A percentile compares a stretch with the other conserved stretches of the same genome.
Evolutionary conservation across 305 asterid species (phyloP).

Genomic region (Fraxinus baroniana): DNA sequence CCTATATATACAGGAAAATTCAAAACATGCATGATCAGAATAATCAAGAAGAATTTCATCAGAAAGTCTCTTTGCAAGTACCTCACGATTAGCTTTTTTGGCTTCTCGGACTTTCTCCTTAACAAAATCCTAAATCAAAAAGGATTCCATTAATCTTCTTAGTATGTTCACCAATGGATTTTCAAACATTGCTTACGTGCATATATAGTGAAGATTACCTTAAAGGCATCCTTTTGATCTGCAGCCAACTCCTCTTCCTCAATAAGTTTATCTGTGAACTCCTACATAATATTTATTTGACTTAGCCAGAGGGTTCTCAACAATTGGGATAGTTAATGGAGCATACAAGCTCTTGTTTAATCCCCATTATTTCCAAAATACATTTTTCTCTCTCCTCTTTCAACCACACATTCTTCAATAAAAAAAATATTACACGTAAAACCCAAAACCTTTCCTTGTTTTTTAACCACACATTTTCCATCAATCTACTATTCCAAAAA

Average conservation of each 20-base stretch:
- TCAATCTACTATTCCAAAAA: too few species aligned
- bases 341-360: background rate
- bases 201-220: constrained; percentile 28
- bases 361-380: too few species aligned
- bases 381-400: too few species aligned
- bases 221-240: constrained; percentile 45
- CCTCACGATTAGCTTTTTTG: constrained; percentile 72
- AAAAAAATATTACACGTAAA: too few species aligned
- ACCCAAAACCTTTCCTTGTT: too few species aligned
- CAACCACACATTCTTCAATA: too few species aligned
- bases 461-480: too few species aligned
- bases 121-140: constrained; percentile 47
- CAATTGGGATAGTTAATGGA: background rate
- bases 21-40: background rate
- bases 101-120: constrained; percentile 77
- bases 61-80: constrained; percentile 18
- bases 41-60: background rate
- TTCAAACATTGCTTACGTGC: background rate
- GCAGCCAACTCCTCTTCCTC: constrained; percentile 42
- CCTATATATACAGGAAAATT: constrained; percentile 35
- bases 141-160: background rate
- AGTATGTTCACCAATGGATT: background rate
- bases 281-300: constrained; percentile 26
- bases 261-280: constrained; percentile 41
- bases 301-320: background rate